Evolutionary conservation across 2,329 filamentous ascomycete species (phyloP).

Genomic region (Esteya vermicola): DNA sequence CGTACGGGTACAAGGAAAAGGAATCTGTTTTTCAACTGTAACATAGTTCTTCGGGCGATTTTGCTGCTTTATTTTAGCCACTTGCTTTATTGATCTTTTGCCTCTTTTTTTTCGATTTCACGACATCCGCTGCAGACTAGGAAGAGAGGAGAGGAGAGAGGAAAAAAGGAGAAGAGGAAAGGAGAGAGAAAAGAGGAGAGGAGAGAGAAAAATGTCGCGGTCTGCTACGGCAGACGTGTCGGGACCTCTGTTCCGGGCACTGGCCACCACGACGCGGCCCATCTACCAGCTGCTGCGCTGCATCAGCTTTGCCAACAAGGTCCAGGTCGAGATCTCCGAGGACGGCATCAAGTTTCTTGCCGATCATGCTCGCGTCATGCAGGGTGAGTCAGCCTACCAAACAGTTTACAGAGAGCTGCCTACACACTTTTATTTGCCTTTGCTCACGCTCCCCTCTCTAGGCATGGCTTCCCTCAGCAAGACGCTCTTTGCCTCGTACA

Average conservation of each 20-base stretch:
- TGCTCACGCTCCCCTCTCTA: conserved; percentile 13
- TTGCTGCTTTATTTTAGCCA: not conserved
- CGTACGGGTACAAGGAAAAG: not conserved
- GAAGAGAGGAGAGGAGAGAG: too few relatives aligned
- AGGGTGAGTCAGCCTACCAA: conserved; percentile 57
- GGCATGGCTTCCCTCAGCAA: conserved; percentile 77
- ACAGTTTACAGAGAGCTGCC: too few relatives aligned
- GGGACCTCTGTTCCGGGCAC: conserved; percentile 53
- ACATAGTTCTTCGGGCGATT: conserved; percentile 18
- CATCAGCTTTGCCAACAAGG: conserved; percentile 44
- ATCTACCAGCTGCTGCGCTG: conserved; percentile 49
- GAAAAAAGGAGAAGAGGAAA: too few relatives aligned
- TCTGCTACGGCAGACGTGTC: too few relatives aligned
- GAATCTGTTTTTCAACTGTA: conserved; percentile 18
- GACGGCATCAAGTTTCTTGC: conserved; percentile 79
- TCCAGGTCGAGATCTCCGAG: conserved; percentile 59
- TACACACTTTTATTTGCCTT: not conserved
- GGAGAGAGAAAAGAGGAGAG: too few relatives aligned
- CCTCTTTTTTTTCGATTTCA: not conserved
- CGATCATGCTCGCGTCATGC: conserved; percentile 80
- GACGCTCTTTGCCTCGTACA: conserved; percentile 75
- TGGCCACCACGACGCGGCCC: conserved; percentile 64
- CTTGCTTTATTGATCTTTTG: not conserved
- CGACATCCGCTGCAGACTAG: too few relatives aligned
- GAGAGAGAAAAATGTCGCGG: too few relatives aligned